Evolutionary conservation across 1,284 basidiomycete genomes (phyloP), one percentile per base, ranked within the genome.

Genomic region (Trametes polyzona): DNA sequence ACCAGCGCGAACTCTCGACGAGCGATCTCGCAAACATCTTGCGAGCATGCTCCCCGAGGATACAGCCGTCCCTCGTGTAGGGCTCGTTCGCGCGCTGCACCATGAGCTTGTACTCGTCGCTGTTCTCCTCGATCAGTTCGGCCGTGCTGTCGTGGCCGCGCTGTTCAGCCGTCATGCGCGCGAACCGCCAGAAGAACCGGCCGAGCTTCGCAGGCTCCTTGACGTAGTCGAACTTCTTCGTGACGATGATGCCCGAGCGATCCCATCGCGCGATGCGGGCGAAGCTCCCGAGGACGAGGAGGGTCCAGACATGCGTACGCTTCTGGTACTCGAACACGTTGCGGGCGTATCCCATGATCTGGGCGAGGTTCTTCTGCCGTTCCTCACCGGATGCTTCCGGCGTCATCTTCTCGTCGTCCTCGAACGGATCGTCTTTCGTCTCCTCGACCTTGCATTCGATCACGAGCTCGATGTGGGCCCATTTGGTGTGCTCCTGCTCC

Each of bases 121-220:
- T 36, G 26, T 24, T 35, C 6, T 14, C 8, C 8, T 37, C 14
- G 14, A 60, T 30, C 7, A 6, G 30, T 9, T 16, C n/a, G 2
- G 42, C 58, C 7, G 58, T 46, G 3, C 47, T 2, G 24, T 60
- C 58, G 24, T 47, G 41, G 23, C 58, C 58, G 12, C 47, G 55
- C 0, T 33, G 11, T n/a, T 30, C 47, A 3, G 36, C 17, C 14
- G 49, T 29, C 19, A 41, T 16, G 27, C 48, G 54, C 16, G 30
- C 19, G 41, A 54, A 50, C 2, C 58, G 61, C 50, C 46, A 54
- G 40, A 61, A 35, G 51, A 64, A 55, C 1, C 39, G 37, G 10
- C 23, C 54, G 6, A 62, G 43, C 12, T 47, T 48, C 21, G 29
- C 30, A 0, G 58, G 54, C 1, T 57, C 33, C 4, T 33, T 5